Evolutionary conservation across 2,329 filamentous ascomycete species (phyloP).

Genomic region (Pseudogymnoascus destructans): DNA sequence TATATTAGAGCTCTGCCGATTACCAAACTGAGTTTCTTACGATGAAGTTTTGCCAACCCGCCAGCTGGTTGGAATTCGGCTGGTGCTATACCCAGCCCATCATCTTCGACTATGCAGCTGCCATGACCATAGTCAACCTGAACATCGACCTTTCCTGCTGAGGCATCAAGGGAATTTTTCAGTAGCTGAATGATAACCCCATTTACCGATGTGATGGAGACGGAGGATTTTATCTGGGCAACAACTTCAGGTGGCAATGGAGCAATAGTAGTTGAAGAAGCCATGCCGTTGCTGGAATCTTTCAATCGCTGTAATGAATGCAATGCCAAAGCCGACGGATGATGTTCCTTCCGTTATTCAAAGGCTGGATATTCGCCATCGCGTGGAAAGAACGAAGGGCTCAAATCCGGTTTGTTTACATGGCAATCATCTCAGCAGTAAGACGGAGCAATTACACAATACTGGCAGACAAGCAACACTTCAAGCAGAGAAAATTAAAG

Average conservation of each 20-base stretch:
- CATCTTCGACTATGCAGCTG: slow-evolving; percentile 68
- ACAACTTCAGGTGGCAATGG: slow-evolving; percentile 57
- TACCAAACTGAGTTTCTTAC: slow-evolving; percentile 34
- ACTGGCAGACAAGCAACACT: not conserved
- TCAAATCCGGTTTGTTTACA: not conserved
- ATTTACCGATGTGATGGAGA: slow-evolving; percentile 62
- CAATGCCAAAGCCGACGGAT: not conserved
- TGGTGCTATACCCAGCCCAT: slow-evolving; percentile 65
- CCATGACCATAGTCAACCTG: slow-evolving; percentile 63
- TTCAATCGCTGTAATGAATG: not conserved
- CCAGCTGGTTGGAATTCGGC: slow-evolving; percentile 58
- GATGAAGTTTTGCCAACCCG: slow-evolving; percentile 58
- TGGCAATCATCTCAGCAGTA: not conserved
- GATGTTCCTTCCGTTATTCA: not conserved
- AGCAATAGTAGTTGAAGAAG: slow-evolving; percentile 41
- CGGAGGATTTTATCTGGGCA: slow-evolving; percentile 74
- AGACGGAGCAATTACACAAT: not conserved
- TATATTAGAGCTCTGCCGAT: not conserved
- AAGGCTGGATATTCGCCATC: not conserved
- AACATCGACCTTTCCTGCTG: slow-evolving; percentile 54
- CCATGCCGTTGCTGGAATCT: slow-evolving; percentile 9
- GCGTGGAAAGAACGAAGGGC: not conserved
- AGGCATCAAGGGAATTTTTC: slow-evolving; percentile 75
- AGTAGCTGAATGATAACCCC: slow-evolving; percentile 58
- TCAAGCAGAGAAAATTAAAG: not conserved